Base-by-base conservation (phyloP, 371 early-diverging fungal genomes). In the Mucor plumbeus region DNA sequence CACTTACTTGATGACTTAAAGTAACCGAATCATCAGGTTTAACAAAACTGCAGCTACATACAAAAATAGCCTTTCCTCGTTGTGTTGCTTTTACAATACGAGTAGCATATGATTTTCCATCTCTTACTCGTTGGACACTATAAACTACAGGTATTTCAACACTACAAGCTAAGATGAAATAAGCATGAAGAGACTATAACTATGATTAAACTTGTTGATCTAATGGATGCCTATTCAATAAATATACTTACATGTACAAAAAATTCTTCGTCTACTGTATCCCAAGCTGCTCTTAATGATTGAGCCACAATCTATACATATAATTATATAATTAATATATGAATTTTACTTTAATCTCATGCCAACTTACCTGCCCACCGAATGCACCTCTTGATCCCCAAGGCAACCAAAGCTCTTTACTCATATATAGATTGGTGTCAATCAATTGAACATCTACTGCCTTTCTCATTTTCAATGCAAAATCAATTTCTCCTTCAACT, bases 381-480 rank as follows among this genome's bases (percentile, higher is more conserved):
- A 93, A 95, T 6, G 92, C 94, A 14, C 95, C 96, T 36, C 95
- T 88, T 54, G 90, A 89, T 21, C 93, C 92, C 53, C 78, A 54
- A 7, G 96, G 96, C 26, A 77, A 68, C 94, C 94, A 95, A 11
- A 95, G 79, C 33, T 89, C 85, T 57, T 90, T 89, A 57, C 88
- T 88, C 57, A 88, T 81, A 68, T 83, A 95, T 34, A 93, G 74
- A 68, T 94, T 87, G 5, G 81, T 80, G 63, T 93, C 95, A 15
- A 90, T 81, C 47, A 57, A 35, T 50, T 68, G 62, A 7, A 72
- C 73, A 39, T 68, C 73, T 15, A 72, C 53, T 15, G 68, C 65
- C 40, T 65, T 55, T 43, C 17, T 59, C 64, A 72, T 68, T 15
- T 62, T 55, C 7, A 36, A 15, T 10, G 44, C 57, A 31, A 65